Evolutionary conservation across 2,329 filamentous ascomycete species (phyloP).

Genomic region (Rutstroemia sp.): DNA sequence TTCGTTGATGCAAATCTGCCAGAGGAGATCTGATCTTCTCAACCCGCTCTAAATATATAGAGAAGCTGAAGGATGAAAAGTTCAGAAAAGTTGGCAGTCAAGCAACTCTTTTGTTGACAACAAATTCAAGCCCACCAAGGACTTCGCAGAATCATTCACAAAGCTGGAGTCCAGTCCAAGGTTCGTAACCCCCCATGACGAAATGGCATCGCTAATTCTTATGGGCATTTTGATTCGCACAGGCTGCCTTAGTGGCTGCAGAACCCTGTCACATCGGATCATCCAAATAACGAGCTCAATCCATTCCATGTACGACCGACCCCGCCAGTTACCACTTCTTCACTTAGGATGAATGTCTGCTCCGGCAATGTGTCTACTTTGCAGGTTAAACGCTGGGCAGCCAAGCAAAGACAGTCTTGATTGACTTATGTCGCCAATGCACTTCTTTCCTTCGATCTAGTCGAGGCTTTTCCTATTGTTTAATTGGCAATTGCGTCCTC

Average conservation of each 20-base stretch:
- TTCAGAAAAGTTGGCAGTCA: slow-evolving; percentile 13
- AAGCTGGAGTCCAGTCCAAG: neutral
- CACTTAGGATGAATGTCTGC: neutral
- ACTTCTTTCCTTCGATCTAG: no score
- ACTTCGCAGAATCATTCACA: neutral
- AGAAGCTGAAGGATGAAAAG: neutral
- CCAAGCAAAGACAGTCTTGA: no score
- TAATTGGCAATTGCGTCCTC: no score
- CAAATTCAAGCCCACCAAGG: neutral
- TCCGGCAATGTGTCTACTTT: neutral
- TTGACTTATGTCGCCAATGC: no score
- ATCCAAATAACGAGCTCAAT: no score
- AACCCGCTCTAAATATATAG: neutral
- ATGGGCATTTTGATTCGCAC: no score
- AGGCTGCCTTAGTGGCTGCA: no score
- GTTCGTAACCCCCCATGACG: neutral
- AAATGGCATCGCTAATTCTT: slow-evolving; percentile 4
- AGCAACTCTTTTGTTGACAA: neutral
- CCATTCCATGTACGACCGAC: no score
- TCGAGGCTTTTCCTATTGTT: no score
- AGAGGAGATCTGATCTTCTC: slow-evolving; percentile 1
- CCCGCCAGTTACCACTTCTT: no score
- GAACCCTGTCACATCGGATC: no score
- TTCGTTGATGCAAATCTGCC: slow-evolving; percentile 5
- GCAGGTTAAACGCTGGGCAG: no score